phyloP scores from a whole-genome alignment of 352 stramenopile species.

The Globisporangium alternatum region DNA sequence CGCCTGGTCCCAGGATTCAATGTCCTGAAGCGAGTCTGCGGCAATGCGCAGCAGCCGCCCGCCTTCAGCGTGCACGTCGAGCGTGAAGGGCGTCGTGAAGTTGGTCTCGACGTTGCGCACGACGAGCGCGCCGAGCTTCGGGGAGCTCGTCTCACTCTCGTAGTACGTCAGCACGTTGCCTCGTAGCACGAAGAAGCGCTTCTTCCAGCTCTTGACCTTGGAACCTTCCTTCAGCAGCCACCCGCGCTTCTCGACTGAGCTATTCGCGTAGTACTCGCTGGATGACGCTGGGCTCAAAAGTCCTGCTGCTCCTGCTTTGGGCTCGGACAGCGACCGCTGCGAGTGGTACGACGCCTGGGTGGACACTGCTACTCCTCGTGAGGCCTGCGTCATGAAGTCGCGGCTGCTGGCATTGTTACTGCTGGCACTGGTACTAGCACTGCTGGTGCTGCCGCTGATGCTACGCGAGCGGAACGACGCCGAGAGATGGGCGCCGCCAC shows the following conservation, averaged over 20 bases:
- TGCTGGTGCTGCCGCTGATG: conserved; percentile 9
- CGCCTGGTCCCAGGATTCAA: conserved; percentile 39
- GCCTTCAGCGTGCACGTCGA: conserved; percentile 29
- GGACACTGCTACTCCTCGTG: not conserved
- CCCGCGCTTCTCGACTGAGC: conserved; percentile 17
- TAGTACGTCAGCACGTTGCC: conserved; percentile 57
- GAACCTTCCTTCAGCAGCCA: conserved; percentile 43
- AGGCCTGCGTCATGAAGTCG: not conserved
- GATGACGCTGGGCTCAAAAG: not conserved
- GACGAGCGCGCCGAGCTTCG: conserved; percentile 24
- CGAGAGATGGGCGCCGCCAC: not conserved
- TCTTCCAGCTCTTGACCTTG: conserved; percentile 51
- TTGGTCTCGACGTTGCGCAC: conserved; percentile 30
- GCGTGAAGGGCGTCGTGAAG: conserved; percentile 27
- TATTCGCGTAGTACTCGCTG: too few relatives aligned
- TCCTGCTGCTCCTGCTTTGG: conserved; percentile 7
- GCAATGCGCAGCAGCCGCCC: conserved; percentile 28
- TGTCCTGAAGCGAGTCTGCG: conserved; percentile 31
- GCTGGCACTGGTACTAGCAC: not conserved
- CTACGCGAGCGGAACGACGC: conserved; percentile 17
- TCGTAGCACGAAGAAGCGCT: conserved; percentile 47
- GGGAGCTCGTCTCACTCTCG: conserved; percentile 22
- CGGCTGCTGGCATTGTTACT: conserved; percentile 4
- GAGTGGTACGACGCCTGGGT: not conserved
- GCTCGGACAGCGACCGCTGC: conserved; percentile 6